Percentiles rank a stretch among this genome's conserved stretches.
These are phyloP conservation scores for Cyberlindnera euphorbiae DNA, from an alignment of 805 yeast genomes.

Conservation along the genomic window DNA sequence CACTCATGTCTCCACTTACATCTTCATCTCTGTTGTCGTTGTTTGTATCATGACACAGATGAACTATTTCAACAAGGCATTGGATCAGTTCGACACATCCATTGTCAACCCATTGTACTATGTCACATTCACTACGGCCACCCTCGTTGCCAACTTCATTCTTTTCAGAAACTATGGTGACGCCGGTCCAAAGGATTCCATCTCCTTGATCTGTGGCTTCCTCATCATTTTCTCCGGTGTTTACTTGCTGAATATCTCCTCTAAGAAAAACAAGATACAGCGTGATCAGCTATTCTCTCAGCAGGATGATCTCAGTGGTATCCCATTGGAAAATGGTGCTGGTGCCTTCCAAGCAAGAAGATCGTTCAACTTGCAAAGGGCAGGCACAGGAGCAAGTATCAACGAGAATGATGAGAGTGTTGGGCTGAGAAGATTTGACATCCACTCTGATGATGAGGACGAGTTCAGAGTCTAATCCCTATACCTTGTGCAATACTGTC, in stretches of 20 bases:
- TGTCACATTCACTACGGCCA: conserved; percentile 86
- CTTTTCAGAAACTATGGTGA: conserved; percentile 86
- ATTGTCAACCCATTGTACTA: conserved; percentile 89
- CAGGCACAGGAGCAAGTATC: conserved; percentile 24
- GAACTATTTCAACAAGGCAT: conserved; percentile 91
- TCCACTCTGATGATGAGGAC: conserved; percentile 29
- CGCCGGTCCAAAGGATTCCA: conserved; percentile 69
- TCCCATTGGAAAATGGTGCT: conserved; percentile 80
- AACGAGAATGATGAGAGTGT: conserved; percentile 44
- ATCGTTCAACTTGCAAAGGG: conserved; percentile 62
- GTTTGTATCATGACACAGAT: conserved; percentile 84
- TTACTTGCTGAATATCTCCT: conserved; percentile 70
- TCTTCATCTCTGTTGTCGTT: conserved; percentile 72
- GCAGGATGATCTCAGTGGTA: conserved; percentile 57
- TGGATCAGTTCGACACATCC: conserved; percentile 89
- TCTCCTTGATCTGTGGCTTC: conserved; percentile 80
- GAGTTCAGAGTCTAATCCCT: conserved; percentile 21
- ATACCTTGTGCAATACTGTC: no score
- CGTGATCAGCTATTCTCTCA: conserved; percentile 30
- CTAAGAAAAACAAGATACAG: conserved; percentile 54
- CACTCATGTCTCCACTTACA: conserved; percentile 76
- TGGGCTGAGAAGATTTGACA: conserved; percentile 54
- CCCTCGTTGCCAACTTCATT: conserved; percentile 80
- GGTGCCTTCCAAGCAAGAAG: conserved; percentile 75
- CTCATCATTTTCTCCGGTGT: conserved; percentile 86